phyloP scores from a whole-genome alignment of 768 basidiomycete genomes.

The Lactarius hatsudake region DNA sequence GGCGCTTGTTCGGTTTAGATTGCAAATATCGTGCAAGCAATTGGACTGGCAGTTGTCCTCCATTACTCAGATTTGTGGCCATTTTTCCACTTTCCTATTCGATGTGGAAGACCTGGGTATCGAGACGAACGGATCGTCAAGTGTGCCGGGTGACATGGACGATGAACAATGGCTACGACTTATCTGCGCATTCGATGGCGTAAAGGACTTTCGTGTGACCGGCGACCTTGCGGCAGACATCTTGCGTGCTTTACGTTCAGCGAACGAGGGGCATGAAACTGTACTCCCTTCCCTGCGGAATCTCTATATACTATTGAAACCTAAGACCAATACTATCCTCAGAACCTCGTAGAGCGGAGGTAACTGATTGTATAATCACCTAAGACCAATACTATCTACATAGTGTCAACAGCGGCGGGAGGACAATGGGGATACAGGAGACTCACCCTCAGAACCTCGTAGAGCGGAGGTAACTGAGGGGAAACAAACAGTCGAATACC shows the following conservation, averaged over 20 bases:
- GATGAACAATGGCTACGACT: not conserved
- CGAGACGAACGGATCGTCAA: not conserved
- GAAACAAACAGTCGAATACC: no score
- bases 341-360: no score
- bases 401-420: no score
- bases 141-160: not conserved
- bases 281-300: not conserved
- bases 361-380: no score
- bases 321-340: no score
- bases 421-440: no score
- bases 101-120: not conserved
- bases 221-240: not conserved
- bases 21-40: not conserved
- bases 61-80: not conserved
- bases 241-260: no score
- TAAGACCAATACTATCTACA: no score
- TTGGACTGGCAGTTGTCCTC: no score
- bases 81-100: not conserved
- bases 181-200: not conserved
- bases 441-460: no score
- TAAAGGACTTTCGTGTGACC: not conserved
- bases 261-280: not conserved
- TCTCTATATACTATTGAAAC: no score
- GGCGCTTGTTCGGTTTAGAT: not conserved
- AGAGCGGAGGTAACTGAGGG: no score